Conservation (phyloP, 257 asterid species). For the Ajuga chamaepitys region DNA sequence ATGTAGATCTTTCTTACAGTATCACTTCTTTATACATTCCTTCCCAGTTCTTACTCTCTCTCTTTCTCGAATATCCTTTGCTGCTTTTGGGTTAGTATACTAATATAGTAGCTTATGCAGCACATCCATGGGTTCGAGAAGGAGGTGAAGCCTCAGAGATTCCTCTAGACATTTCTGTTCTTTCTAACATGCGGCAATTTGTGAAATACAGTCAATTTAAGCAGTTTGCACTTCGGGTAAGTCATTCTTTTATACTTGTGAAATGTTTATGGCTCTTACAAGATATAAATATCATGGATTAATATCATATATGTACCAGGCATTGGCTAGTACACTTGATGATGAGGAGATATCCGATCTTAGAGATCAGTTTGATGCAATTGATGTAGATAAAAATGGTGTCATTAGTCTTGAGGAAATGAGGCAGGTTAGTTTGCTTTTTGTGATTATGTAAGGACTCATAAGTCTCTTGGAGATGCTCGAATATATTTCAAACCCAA, state of each 20-base stretch:
- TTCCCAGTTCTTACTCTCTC: too few species aligned
- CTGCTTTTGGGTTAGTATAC: neutral
- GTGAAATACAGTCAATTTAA: constrained; percentile 83
- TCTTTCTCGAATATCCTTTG: too few species aligned
- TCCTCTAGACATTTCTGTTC: constrained; percentile 90
- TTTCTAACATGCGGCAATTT: constrained; percentile 88
- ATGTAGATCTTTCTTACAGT: too few species aligned
- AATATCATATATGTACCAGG: constrained; percentile 35
- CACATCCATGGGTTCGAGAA: constrained; percentile 98
- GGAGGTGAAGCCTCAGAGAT: constrained; percentile 99
- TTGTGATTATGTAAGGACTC: neutral
- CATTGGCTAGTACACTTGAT: constrained; percentile 89
- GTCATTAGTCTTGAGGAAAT: constrained; percentile 94
- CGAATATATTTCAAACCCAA: too few species aligned
- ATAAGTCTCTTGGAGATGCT: neutral
- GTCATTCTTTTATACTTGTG: neutral
- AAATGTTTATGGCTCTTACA: neutral
- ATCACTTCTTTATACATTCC: too few species aligned
- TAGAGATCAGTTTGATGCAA: constrained; percentile 93
- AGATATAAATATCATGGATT: neutral
- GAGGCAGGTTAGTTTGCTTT: constrained; percentile 66
- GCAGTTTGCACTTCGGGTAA: constrained; percentile 97
- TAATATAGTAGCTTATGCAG: constrained; percentile 38
- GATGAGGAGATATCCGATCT: constrained; percentile 85
- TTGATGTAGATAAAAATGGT: constrained; percentile 94